These are phyloP conservation scores for slime mould (Dictyostelium discoideum) DNA, from an alignment of 78 protist genomes.

Conservation along the genomic window dicty_2.7 NC_007090.3:3795501-3796000, in stretches of 20 bases:
- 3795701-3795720: conserved; percentile 50
- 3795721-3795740: conserved; percentile 66
- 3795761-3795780: conserved; percentile 37
- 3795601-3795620: too few species aligned
- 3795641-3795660: too few species aligned
- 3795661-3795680: background rate
- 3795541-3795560: conserved; percentile 25
- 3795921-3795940: conserved; percentile 25
- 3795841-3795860: conserved; percentile 58
- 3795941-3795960: conserved; percentile 21
- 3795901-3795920: conserved; percentile 52
- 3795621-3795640: too few species aligned
- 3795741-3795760: conserved; percentile 38
- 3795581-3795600: conserved; percentile 17
- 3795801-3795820: conserved; percentile 59
- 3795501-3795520: conserved; percentile 38
- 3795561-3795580: conserved; percentile 46
- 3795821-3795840: conserved; percentile 22
- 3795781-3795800: conserved; percentile 53
- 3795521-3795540: conserved; percentile 10
- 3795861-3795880: conserved; percentile 1
- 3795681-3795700: background rate
- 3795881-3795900: conserved; percentile 24
- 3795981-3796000: conserved; percentile 40
- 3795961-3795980: conserved; percentile 26